A percentile compares a stretch with the other conserved stretches of the same genome.
Conservation (phyloP, 306 rosid species). For the Prunus padus region DNA sequence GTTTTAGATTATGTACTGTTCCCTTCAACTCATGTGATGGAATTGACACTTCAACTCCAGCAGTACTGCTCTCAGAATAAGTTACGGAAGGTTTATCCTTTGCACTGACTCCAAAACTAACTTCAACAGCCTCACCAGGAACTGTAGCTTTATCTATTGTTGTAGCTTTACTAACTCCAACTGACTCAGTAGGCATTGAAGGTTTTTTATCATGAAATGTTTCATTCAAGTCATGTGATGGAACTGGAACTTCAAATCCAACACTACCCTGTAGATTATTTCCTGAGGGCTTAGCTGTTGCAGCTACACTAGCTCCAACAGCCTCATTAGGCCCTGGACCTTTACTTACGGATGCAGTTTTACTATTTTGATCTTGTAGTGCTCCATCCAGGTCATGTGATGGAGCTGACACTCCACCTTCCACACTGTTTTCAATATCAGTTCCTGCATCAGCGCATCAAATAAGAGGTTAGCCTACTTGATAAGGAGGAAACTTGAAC, state of each 20-base stretch:
- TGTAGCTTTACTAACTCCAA: not conserved
- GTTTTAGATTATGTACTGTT: conserved; percentile 11
- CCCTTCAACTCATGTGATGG: conserved; percentile 14
- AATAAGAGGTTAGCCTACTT: conserved; percentile 3
- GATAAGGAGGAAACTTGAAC: not conserved
- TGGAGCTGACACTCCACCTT: conserved; percentile 5
- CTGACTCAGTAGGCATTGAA: not conserved
- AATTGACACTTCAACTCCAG: conserved; percentile 18
- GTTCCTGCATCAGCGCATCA: conserved; percentile 25
- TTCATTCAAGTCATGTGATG: conserved; percentile 15
- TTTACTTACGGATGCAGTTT: conserved; percentile 12
- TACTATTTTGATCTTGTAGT: not conserved
- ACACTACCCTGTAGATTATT: not conserved
- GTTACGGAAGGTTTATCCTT: not conserved
- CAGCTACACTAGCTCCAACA: conserved; percentile 12
- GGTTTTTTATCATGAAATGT: not conserved
- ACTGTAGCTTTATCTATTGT: conserved; percentile 17
- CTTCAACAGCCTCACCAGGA: not conserved
- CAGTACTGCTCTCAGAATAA: not conserved
- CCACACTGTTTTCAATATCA: not conserved
- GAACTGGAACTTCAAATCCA: not conserved
- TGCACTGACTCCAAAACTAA: not conserved
- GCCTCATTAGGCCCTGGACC: conserved; percentile 4
- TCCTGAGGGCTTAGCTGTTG: conserved; percentile 2
- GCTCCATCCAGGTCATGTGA: not conserved